Conservation (phyloP, 108 stramenopile species). For the Fragilaria radians region DNA sequence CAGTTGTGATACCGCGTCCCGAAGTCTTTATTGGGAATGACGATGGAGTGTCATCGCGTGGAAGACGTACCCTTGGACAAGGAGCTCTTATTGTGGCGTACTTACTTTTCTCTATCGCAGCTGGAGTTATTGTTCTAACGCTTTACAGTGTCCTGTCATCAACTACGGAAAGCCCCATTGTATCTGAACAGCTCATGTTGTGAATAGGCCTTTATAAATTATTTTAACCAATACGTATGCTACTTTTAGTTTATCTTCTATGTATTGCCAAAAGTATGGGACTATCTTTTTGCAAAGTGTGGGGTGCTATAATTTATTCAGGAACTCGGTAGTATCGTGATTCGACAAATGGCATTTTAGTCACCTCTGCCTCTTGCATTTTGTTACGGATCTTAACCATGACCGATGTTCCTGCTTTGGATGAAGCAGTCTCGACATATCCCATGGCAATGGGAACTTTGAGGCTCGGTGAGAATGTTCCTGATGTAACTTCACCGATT, state of each 20-base stretch:
- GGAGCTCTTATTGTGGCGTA: conserved; percentile 69
- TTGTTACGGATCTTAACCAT: conserved; percentile 88
- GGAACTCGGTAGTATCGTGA: conserved; percentile 90
- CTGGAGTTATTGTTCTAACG: conserved; percentile 46
- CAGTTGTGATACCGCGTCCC: conserved; percentile 31
- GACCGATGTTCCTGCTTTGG: conserved; percentile 85
- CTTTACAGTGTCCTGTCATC: conserved; percentile 52
- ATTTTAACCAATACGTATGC: no score
- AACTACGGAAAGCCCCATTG: no score
- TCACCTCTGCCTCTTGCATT: conserved; percentile 80
- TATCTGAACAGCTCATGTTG: no score
- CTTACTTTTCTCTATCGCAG: conserved; percentile 63
- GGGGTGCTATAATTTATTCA: conserved; percentile 30
- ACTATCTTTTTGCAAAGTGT: no score
- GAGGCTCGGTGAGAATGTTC: conserved; percentile 90
- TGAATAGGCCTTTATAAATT: no score
- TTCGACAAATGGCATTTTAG: conserved; percentile 97
- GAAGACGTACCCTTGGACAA: conserved; percentile 50
- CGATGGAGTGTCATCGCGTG: conserved; percentile 46
- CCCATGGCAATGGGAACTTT: conserved; percentile 98
- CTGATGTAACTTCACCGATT: conserved; percentile 94
- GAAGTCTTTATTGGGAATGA: conserved; percentile 54
- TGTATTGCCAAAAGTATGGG: no score
- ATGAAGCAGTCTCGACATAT: conserved; percentile 76
- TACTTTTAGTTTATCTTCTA: no score